phyloP scores from a whole-genome alignment of 169 alveolate species.

The Plasmodium vinckei region DNA sequence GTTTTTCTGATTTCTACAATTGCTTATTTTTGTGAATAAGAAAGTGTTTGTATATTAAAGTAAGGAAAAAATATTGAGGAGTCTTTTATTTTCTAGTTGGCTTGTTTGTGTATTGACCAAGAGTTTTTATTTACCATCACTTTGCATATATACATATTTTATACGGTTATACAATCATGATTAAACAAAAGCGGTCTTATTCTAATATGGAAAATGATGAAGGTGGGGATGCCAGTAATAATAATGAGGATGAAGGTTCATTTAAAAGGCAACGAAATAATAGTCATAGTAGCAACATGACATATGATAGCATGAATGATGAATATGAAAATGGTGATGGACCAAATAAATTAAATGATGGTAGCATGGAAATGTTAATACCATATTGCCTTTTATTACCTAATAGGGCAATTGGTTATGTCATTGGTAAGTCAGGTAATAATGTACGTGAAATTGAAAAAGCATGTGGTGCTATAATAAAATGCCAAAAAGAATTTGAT shows the following conservation, averaged over 20 bases:
- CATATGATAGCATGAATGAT: conserved; percentile 50
- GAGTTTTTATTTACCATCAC: too few species aligned
- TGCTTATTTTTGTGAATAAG: too few species aligned
- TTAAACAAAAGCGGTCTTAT: conserved; percentile 60
- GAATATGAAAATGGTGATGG: conserved; percentile 20
- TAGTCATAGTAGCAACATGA: conserved; percentile 53
- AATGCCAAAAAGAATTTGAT: conserved; percentile 75
- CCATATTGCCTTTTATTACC: conserved; percentile 64
- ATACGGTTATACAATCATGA: conserved; percentile 11
- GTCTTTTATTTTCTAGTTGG: too few species aligned
- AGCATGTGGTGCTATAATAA: conserved; percentile 56
- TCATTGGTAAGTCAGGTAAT: conserved; percentile 66
- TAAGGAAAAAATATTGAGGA: too few species aligned
- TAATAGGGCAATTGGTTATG: conserved; percentile 70
- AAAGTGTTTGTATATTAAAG: too few species aligned
- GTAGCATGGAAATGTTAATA: conserved; percentile 50
- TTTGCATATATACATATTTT: neutral
- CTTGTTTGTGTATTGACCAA: too few species aligned
- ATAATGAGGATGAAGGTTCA: conserved; percentile 36
- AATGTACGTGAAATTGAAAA: conserved; percentile 76
- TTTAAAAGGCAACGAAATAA: conserved; percentile 54
- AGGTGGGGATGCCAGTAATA: conserved; percentile 12
- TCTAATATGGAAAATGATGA: conserved; percentile 29
- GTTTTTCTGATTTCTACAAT: too few species aligned
- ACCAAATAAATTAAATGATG: neutral